These are phyloP conservation scores for Arthrobotrys entomopaga DNA, from an alignment of 2,329 filamentous ascomycete genomes.

Conservation along the genomic window DNA sequence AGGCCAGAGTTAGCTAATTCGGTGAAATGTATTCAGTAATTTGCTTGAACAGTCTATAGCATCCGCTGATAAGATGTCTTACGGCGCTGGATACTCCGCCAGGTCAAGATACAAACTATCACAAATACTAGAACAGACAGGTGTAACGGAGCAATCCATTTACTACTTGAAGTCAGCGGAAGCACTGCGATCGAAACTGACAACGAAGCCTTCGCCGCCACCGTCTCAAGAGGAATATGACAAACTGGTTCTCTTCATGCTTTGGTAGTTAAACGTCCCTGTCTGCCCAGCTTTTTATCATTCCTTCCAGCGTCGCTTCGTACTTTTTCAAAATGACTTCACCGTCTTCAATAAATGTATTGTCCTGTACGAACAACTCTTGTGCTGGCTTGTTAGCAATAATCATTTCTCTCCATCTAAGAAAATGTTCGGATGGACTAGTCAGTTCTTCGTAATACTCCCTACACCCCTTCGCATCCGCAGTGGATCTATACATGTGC, in stretches of 20 bases:
- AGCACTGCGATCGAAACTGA: no score
- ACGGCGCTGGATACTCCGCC: conserved; percentile 13
- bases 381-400: conserved; percentile 66
- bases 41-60: conserved; percentile 18
- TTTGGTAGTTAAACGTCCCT: conserved; percentile 53
- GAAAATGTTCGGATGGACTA: conserved; percentile 81
- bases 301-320: conserved; percentile 67
- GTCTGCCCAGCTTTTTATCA: conserved; percentile 67
- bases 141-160: no score
- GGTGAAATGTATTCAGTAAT: background rate
- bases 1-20: no score
- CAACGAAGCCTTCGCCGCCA: background rate
- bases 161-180: no score
- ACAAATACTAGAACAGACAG: conserved; percentile 3
- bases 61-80: conserved; percentile 9
- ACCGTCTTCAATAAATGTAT: conserved; percentile 65
- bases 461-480: conserved; percentile 80
- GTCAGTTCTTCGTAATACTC: conserved; percentile 87
- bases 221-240: conserved; percentile 17
- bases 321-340: conserved; percentile 69
- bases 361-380: conserved; percentile 72
- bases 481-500: conserved; percentile 91
- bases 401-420: conserved; percentile 70
- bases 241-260: conserved; percentile 8
- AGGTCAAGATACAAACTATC: conserved; percentile 18